Base-by-base conservation (phyloP, 371 early-diverging fungal species). In the Mucor ambiguus region DNA sequence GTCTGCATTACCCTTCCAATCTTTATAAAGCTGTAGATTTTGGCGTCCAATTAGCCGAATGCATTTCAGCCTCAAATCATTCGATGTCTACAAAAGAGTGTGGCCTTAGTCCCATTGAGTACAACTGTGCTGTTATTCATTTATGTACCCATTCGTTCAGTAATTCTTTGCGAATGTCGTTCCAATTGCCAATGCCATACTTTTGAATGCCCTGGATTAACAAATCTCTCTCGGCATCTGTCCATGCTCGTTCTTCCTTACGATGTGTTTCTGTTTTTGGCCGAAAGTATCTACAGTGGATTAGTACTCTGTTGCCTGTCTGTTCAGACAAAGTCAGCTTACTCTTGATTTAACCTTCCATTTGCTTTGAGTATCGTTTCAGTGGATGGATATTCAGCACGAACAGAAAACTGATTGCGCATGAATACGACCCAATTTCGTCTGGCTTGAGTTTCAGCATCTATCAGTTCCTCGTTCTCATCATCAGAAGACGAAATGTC, bases 341-440 rank as follows among this genome's bases (percentile, higher is more conserved):
- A 92, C 89, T 93, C 94, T 85, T 96, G 96, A 70, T 96, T 96
- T 16, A 96, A 73, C 10, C 87, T 88, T 30, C 96, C 96, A 58
- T 92, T 92, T 5, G 87, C 74, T 63, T 90, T 86, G 63, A 96
- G 91, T 75, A 96, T 92, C 52, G 82, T 87, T 43, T 89, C 85
- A 11, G 95, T 94, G 33, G 89, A 87, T 44, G 89, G 91, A 64
- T 92, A 92, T 63, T 95, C 92, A 6, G 87, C 86, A n/a, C 94
- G 78, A 54, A 88, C 68, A 70, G 93, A 94, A 68, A 96, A 96
- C 76, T 91, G 83, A 14, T 93, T 78, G 2, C 96, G 87, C 85
- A 95, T 81, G 49, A 82, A 78, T 60, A 88, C 91, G 58, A 95
- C 85, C 92, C 95, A 92, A 62, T 84, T 88, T 66, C 92, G 94